Evolutionary conservation across 2,329 filamentous ascomycete genomes (phyloP).

Genomic region (Apiospora kogelbergensis): DNA sequence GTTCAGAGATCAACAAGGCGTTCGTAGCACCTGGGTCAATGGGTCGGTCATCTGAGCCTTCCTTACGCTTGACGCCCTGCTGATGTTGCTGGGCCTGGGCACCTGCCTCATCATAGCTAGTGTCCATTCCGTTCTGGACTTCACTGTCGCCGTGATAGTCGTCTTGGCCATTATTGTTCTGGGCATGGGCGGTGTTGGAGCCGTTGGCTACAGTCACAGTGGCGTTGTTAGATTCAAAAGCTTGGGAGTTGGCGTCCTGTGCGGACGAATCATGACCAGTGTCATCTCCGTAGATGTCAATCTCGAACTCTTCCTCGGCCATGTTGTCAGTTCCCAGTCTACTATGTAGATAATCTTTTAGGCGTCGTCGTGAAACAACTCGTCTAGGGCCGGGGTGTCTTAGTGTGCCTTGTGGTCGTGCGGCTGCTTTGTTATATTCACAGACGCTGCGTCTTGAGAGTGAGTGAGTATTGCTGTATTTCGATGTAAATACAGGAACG

Average conservation of each 20-base stretch:
- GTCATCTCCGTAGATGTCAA: constrained; percentile 69
- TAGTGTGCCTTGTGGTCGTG: neutral
- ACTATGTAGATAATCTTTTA: no score
- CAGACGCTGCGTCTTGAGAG: constrained; percentile 19
- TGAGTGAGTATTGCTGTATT: constrained; percentile 35
- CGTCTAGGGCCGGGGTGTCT: no score
- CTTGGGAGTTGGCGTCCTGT: constrained; percentile 39
- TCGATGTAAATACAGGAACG: constrained; percentile 41
- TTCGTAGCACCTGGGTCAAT: constrained; percentile 61
- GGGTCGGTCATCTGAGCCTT: constrained; percentile 57
- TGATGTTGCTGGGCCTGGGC: constrained; percentile 36
- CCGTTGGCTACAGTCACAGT: constrained; percentile 41
- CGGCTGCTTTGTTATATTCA: neutral
- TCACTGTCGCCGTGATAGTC: constrained; percentile 38
- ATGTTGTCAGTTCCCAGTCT: constrained; percentile 46
- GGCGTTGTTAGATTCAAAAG: constrained; percentile 37
- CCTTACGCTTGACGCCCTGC: constrained; percentile 62
- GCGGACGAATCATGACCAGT: constrained; percentile 23
- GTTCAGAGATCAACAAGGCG: constrained; percentile 82
- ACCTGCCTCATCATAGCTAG: constrained; percentile 31
- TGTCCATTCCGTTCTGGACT: constrained; percentile 31
- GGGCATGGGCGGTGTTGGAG: constrained; percentile 26
- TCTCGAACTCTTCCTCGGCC: constrained; percentile 72
- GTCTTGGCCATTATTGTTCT: constrained; percentile 40
- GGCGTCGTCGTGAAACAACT: no score